Evolutionary conservation across 352 stramenopile genomes (phyloP), one percentile per base, ranked within the genome.

Genomic region (Globisporangium parvum): DNA sequence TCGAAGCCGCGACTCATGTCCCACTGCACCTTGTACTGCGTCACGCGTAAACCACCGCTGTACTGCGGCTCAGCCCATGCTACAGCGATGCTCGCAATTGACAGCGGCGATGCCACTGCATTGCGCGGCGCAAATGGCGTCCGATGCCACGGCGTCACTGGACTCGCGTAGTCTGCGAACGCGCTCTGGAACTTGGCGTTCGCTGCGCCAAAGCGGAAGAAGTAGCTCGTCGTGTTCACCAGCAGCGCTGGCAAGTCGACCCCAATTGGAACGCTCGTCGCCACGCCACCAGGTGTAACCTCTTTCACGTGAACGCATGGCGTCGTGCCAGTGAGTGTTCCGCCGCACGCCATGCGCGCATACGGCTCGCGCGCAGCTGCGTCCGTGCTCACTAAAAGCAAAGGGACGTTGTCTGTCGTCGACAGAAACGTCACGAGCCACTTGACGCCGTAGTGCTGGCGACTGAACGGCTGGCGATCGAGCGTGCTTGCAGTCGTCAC

Each of bases 1-100:
- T 93, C 78, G 64, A 98, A 98, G 33, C 67, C 75, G 11, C 73
- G 62, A 41, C 81, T 91, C 20, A 82, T 74, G 53, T 97, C 93
- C 92, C 93, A 98, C 67, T 98, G 86, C 9, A 98, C 64, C 26
- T 85, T 88, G 73, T 97, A 98, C 51, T 95, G 77, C n/a, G 80
- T 75, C 17, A 98, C 66, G 6, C 41, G 47, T n/a, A 80, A 60
- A 0, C 92, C 94, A 14, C 91, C 88, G 53, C 80, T 57, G 49
- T 76, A 72, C 6, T 65, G 35, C 17, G 94, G 90, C 1, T 72
- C 50, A 17, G 56, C 70, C 93, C 93, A 98, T 24, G 75, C 67
- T 17, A 97, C 77, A 6, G 66, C 66, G 20, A 94, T 58, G 8
- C 48, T 60, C 4, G 69, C 59, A 0, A 57, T 49, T 5, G 67